Conservation (phyloP, 106 monocot genomes). For the Vanilla planifolia region DNA sequence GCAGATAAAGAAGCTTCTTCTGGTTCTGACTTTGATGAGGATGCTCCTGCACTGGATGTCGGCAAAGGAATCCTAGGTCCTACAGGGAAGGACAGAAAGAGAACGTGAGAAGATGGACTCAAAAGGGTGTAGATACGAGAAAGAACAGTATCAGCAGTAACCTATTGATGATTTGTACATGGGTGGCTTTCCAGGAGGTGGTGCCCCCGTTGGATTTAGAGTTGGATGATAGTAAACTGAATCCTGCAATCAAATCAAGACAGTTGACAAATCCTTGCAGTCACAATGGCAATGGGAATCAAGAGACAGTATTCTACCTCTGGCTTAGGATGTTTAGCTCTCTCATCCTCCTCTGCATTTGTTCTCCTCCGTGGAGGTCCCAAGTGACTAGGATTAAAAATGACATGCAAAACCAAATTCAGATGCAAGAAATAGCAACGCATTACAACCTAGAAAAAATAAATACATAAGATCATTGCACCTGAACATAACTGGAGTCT, state of each 20-base stretch:
- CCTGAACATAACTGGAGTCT: slow-evolving; percentile 96
- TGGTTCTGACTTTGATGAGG: slow-evolving; percentile 46
- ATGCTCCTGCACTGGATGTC: slow-evolving; percentile 40
- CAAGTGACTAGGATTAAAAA: slow-evolving; percentile 56
- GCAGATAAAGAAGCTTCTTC: slow-evolving; percentile 48
- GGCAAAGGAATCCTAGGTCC: slow-evolving; percentile 62
- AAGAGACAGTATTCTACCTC: slow-evolving; percentile 85
- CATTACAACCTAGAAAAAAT: background rate
- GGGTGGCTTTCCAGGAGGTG: slow-evolving; percentile 98
- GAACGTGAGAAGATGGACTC: no score
- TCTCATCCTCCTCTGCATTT: slow-evolving; percentile 78
- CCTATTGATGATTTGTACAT: slow-evolving; percentile 98
- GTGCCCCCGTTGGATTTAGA: slow-evolving; percentile 91
- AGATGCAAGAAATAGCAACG: background rate
- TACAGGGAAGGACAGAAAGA: slow-evolving; percentile 15
- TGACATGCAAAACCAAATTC: background rate
- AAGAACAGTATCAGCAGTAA: slow-evolving; percentile 16
- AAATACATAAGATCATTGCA: slow-evolving; percentile 17
- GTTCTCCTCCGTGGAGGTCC: slow-evolving; percentile 61
- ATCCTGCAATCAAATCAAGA: slow-evolving; percentile 48
- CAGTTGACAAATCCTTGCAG: background rate
- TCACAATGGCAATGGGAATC: background rate
- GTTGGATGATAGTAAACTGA: slow-evolving; percentile 99
- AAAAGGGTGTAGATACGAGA: no score
- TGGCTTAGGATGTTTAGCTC: slow-evolving; percentile 67